Evolutionary conservation across 2,329 filamentous ascomycete species (phyloP), one percentile per base, ranked within the genome.

Genomic region (Annulohypoxylon truncatum): DNA sequence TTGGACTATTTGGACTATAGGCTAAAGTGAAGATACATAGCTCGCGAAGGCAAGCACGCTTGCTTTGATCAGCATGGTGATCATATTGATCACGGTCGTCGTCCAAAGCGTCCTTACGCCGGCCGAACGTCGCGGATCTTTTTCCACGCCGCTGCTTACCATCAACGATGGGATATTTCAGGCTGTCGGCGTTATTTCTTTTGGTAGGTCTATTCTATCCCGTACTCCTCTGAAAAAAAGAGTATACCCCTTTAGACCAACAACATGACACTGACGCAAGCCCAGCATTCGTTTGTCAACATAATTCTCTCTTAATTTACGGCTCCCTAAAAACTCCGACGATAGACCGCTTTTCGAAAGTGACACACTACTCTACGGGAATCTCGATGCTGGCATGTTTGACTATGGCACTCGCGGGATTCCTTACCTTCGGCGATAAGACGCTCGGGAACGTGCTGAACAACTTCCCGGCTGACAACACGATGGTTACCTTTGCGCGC

Each of bases 271-370:
- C 80, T 84, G 77, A 82, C 68, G 7, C 4, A 13, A 3, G 8
- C 5, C 10, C 52, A 86, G 88, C 88, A 52, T 90, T 90, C 68
- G 88, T 90, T 69, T 90, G 88, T 78, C 88, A 99, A 77, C 96
- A 99, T 82, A 99, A 99, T 82, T 97, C 93, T 54, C 90, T 99
- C 65, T 86, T 99, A 60, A 99, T 99, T 77, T 99, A 99, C 80
- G 95, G 95, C 71, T 98, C 95, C 2, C 87, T 99, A 67, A 90
- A 92, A 73, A 97, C 92, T 54, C 96, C 96, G 1, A 99, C 96
- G 0, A 91, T 99, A 73, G 94, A 98, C 83, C 93, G 96, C 69
- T 99, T 99, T 82, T 85, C 94, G 35, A 89, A 85, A 61, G 95
- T 99, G 38, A 99, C 96, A 35, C 96, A 99, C 82, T 96, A 93